Base-by-base conservation (phyloP, 2,329 filamentous ascomycete genomes). In the Aspergillus nomiae region DNA sequence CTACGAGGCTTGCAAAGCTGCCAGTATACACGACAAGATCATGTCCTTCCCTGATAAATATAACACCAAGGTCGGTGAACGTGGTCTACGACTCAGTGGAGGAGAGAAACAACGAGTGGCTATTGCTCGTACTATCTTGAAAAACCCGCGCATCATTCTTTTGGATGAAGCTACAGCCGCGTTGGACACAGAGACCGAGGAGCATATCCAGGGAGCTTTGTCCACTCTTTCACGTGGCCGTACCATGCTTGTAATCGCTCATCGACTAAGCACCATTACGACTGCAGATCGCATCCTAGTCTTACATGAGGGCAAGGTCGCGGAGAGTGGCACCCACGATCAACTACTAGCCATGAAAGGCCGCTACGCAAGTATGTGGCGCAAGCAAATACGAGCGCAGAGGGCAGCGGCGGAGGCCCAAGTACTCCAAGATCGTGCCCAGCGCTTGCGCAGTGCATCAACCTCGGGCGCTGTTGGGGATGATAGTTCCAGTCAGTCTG, bases 81-180 rank as follows among this genome's bases (percentile, higher is more conserved):
- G 94, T 64, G 94, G 94, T 36, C 83, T 97, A 56, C 89, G 92
- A 58, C 83, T 97, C 3, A 96, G 92, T 64, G 94, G 94, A 63
- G 94, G 94, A 58, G 94, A 97, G 78, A 96, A 96, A 77, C 94
- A 97, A 77, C 89, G 94, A 58, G 92, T 97, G 55, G 94, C 94
- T 3, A 97, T 97, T 77, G 94, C 94, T 24, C 89, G 94, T 59
- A 96, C 94, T 0, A 95, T 97, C 67, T 84, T 97, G 68, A 97
- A 97, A 79, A 88, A 96, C 69, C 93, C 94, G 1, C 89, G 90
- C 58, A 94, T 97, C 72, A 96, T 97, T 73, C 90, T 97, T 80
- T 83, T 97, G 45, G 94, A 97, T 75, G 94, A 97, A 78, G 94
- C 94, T 14, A 97, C 93, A 1, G 94, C 94, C 38, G 93, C 94